Percentiles rank a stretch among this genome's conserved stretches.
Conservation (phyloP, 1,139 yeast species). For the Suhomyces terraborum region DNA sequence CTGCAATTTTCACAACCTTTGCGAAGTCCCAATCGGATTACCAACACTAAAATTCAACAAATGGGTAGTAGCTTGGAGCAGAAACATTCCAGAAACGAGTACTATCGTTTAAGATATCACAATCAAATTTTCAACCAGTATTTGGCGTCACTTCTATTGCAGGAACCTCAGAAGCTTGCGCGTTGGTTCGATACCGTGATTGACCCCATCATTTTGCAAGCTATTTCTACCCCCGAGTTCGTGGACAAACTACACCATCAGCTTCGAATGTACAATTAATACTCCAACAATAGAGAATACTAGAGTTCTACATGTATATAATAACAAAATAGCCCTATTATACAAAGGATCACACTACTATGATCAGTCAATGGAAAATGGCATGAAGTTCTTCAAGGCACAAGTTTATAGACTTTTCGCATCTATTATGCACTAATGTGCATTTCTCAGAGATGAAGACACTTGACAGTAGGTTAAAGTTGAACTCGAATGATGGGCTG, state of each 20-base stretch:
- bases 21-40: background rate
- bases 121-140: constrained; percentile 27
- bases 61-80: constrained; percentile 12
- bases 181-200: constrained; percentile 23
- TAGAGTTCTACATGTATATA: too few relatives aligned
- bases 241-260: background rate
- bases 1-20: constrained; percentile 10
- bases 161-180: constrained; percentile 15
- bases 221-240: background rate
- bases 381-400: too few relatives aligned
- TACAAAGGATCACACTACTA: too few relatives aligned
- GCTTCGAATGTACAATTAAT: constrained; percentile 1
- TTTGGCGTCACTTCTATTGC: constrained; percentile 21
- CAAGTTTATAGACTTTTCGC: too few relatives aligned
- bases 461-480: too few relatives aligned
- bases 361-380: too few relatives aligned
- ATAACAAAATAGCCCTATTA: too few relatives aligned
- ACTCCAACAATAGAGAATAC: background rate
- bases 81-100: constrained; percentile 18
- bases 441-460: too few relatives aligned
- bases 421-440: too few relatives aligned
- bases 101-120: constrained; percentile 18
- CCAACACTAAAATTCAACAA: constrained; percentile 7
- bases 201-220: constrained; percentile 8
- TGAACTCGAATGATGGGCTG: too few relatives aligned